These are phyloP conservation scores for Alnus rubra DNA, from an alignment of 306 rosid species.

Conservation along the genomic window DNA sequence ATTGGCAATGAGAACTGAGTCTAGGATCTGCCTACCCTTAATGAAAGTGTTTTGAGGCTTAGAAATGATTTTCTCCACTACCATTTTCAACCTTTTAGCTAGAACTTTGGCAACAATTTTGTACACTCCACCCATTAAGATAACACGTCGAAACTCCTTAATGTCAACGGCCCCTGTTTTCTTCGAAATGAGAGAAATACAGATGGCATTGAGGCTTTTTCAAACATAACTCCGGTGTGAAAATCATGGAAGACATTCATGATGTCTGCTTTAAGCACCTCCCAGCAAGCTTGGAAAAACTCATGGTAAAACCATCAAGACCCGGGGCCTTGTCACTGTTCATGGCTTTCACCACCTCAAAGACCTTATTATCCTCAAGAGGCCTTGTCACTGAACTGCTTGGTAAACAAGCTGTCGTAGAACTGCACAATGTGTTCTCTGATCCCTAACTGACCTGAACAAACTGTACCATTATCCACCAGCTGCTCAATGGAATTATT, in stretches of 20 bases:
- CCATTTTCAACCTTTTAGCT: neutral
- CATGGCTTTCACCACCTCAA: neutral
- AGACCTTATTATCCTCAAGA: too few relatives aligned
- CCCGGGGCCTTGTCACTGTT: neutral
- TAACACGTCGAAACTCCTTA: neutral
- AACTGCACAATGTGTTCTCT: too few relatives aligned
- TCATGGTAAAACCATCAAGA: neutral
- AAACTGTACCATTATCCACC: too few relatives aligned
- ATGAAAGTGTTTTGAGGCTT: neutral
- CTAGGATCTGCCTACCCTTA: too few relatives aligned
- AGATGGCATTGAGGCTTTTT: too few relatives aligned
- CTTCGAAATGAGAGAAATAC: neutral
- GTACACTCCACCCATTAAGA: neutral
- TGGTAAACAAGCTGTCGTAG: too few relatives aligned
- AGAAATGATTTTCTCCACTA: neutral
- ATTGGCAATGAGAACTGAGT: too few relatives aligned
- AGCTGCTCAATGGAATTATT: too few relatives aligned
- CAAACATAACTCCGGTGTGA: neutral
- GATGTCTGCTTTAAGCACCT: neutral
- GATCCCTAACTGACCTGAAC: too few relatives aligned
- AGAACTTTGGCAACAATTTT: neutral
- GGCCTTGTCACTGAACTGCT: neutral
- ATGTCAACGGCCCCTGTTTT: neutral
- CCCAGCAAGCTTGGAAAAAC: neutral
- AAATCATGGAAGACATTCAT: neutral